Base-by-base conservation (phyloP, 2,329 filamentous ascomycete genomes). In the Helicocarpus griseus region DNA sequence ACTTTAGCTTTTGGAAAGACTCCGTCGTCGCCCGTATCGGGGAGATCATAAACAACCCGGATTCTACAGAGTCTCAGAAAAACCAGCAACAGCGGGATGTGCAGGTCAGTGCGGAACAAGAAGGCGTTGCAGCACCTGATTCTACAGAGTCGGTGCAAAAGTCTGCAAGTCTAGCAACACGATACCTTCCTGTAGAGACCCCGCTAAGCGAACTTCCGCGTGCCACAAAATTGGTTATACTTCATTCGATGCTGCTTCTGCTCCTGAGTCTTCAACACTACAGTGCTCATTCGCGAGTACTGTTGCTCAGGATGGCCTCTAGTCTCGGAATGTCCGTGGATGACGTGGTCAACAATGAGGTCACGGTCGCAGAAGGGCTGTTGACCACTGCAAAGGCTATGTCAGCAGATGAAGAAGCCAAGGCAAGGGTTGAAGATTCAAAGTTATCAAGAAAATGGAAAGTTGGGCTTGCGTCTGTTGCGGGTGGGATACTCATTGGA, bases 391-490 rank as follows among this genome's bases (percentile, higher is more conserved):
- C 87, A n/a, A 79, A 85, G 57, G 78, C 83, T 21, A 84, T 94
- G 74, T 84, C 83, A 0, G 87, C 86, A 0, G 86, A 90, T 54
- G 80, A 83, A 1, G 89, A 93, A 64, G 83, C 82, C 0, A 80
- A 85, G 62, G 86, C 86, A 64, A 81, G 85, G 50, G 78, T 73
- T 0, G 83, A 89, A 51, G 81, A 87, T 54, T 80, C 77, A 39
- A 82, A 81, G 56, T 72, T 73, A n/a, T 69, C 78, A 17, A 77
- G 83, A 41, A 83, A 83, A 64, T 87, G 83, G 80, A 89, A 89
- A 64, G 89, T 96, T 19, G 89, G 90, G 0, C 75, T 96, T 24
- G 91, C 90, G 0, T 87, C 86, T 7, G 88, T 94, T 0, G 89
- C 88, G 0, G 91, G 91, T 9, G 91, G 91, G 1, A 87, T 87